Conservation (phyloP, 805 yeast species). For the Wickerhamiella lipophila region DNA sequence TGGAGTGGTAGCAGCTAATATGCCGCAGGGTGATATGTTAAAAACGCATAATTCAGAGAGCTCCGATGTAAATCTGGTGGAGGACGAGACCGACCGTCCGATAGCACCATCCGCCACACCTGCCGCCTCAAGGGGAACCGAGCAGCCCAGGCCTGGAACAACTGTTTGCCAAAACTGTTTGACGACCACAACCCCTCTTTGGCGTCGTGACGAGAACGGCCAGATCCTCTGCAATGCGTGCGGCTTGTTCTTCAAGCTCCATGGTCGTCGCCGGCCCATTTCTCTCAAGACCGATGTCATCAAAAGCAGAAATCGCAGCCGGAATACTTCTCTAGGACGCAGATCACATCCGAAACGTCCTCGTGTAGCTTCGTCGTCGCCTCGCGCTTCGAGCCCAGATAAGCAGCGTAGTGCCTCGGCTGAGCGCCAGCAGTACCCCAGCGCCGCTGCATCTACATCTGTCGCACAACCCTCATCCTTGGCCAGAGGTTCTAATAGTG, state of each 20-base stretch:
- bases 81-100: constrained; percentile 4
- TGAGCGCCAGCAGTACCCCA: constrained; percentile 2
- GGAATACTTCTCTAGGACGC: constrained; percentile 10
- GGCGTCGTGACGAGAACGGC: constrained; percentile 91
- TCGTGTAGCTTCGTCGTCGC: not conserved
- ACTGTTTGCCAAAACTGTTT: constrained; percentile 66
- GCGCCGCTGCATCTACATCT: not conserved
- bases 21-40: not conserved
- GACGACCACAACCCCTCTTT: constrained; percentile 85
- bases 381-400: constrained; percentile 4
- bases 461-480: not conserved
- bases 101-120: constrained; percentile 13
- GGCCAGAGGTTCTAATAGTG: no score
- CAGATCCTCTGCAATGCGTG: constrained; percentile 90
- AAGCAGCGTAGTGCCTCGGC: constrained; percentile 11
- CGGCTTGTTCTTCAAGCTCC: constrained; percentile 77
- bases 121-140: constrained; percentile 11
- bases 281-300: constrained; percentile 84
- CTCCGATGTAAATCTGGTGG: constrained; percentile 1
- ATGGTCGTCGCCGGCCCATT: constrained; percentile 87
- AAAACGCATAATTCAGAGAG: not conserved
- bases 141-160: constrained; percentile 12
- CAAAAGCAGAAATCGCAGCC: constrained; percentile 64
- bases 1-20: constrained; percentile 9
- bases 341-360: constrained; percentile 7